A percentile compares a stretch with the other conserved stretches of the same genome.
Conservation (phyloP, 2,329 filamentous ascomycete genomes). For the Cercospora nicotianae region DNA sequence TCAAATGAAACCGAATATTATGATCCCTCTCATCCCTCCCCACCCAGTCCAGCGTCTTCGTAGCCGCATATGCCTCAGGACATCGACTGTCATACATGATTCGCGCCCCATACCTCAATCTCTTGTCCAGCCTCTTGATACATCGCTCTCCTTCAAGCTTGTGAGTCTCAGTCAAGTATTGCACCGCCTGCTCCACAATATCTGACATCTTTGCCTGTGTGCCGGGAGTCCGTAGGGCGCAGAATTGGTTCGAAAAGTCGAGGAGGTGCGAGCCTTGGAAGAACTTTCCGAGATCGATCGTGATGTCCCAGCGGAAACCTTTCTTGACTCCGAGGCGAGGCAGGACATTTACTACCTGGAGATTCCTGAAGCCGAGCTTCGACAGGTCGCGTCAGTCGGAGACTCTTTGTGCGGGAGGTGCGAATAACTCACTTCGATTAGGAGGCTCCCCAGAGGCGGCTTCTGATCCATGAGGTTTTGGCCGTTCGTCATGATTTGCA, state of each 20-base stretch:
- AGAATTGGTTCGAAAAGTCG: not conserved
- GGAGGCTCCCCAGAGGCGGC: not conserved
- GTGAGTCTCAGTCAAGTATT: not conserved
- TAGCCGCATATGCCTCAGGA: not conserved
- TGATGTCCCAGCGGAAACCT: not conserved
- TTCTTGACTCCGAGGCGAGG: not conserved
- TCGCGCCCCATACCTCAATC: not conserved
- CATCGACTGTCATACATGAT: not conserved
- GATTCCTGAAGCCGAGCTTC: not conserved
- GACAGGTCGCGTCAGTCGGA: not conserved
- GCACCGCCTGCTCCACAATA: not conserved
- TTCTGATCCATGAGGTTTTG: not conserved
- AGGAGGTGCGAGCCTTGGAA: not conserved
- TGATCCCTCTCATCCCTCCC: not conserved
- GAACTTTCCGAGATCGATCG: not conserved
- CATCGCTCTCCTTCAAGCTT: not conserved
- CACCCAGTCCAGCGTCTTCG: not conserved
- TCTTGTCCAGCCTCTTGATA: not conserved
- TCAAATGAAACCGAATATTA: not conserved
- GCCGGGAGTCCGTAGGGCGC: not conserved
- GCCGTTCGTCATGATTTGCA: not conserved
- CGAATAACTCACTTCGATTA: not conserved
- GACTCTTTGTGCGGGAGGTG: not conserved
- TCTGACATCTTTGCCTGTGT: not conserved
- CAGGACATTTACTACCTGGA: not conserved